Base-by-base conservation (phyloP, 495 filamentous ascomycete species). In the Gamarada debralockiae region DNA sequence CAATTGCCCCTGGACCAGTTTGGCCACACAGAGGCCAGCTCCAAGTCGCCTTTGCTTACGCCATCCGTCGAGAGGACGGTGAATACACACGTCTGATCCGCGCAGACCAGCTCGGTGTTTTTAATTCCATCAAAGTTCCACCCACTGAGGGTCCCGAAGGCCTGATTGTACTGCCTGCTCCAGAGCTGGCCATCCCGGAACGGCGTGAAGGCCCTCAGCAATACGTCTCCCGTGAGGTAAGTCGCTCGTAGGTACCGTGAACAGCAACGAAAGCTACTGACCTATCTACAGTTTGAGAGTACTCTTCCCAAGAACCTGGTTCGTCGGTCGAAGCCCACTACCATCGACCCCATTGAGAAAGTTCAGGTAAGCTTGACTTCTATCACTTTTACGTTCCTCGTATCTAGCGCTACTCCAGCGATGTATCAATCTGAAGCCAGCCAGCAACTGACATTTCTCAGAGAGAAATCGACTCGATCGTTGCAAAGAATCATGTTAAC, bases 41-140 rank as follows among this genome's bases (percentile, higher is more conserved):
- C 0, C 23, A 53, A 1, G 21, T 25, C 24, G 54, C 57, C 0
- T 53, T 47, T 52, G 51, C 23, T 0, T 64, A 64, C 33, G 61
- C 38, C 25, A 49, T 64, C 29, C 54, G 34, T 18, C 78, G 84
- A 27, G 73, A 75, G 14, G 72, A 82, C 54, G 83, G 83, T 43
- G 66, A 61, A 14, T 67, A 78, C 49, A 84, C 83, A 12, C 81
- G 82, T 0, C 71, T 91, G 10, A 67, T 89, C 31, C 79, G 83
- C 0, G 73, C 81, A 0, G 87, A 89, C 57, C 78, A 87, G 66
- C 65, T 89, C 0, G 27, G 38, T 66, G 5, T 24, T 74, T 34
- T 33, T 5, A 14, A 20, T 17, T 48, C 61, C 29, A 66, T 65
- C 1, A 59, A 73, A 21, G 69, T 71, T 12, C 52, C 67, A 12